Evolutionary conservation across 257 asterid species (phyloP), one percentile per base, ranked within the genome.

Genomic region (Salvia rosmarinus): DNA sequence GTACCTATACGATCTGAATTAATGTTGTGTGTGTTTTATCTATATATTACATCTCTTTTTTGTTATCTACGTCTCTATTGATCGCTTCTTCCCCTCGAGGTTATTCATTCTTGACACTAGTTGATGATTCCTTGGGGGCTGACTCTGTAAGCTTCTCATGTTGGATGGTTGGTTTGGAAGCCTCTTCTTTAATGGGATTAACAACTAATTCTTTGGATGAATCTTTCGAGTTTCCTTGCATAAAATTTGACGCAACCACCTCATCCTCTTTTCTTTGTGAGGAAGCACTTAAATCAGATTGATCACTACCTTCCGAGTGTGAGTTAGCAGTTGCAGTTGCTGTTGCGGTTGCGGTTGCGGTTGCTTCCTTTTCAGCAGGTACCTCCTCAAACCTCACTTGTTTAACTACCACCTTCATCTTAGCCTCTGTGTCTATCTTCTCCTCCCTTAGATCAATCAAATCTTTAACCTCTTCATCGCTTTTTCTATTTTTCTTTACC

Each of bases 361-460:
- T 52, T 35, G 65, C 40, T 52, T 73, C 66, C 42, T 52, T 49
- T 34, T 20, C 76, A 20, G 28, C 64, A 32, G 69, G 69, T 59
- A 6, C 50, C 67, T 37, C 67, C 11, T 58, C 71, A 40, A 73
- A 63, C 12, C 25, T 23, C 16, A 44, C 70, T 12, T 44, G 70
- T 44, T 64, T 46, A 43, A 13, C 4, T 4, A 54, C 37, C 68
- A 63, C 23, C 3, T 12, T 13, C 19, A 37, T 40, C 54, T 20
- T 72, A 51, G 9, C 23, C 11, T 12, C 25, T 40, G 37, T 23
- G 37, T 28, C 55, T 4, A 58, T 42, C 50, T 12, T 73, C 42
- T 73, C 76, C 70, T 47, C 78, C 67, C 25, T 28, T 54, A 17
- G 43, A 28, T 64, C 72, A 64, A 54, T 12, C 50, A 19, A 64